Conservation (phyloP, 2,329 filamentous ascomycete genomes). For the Apiospora aurea region DNA sequence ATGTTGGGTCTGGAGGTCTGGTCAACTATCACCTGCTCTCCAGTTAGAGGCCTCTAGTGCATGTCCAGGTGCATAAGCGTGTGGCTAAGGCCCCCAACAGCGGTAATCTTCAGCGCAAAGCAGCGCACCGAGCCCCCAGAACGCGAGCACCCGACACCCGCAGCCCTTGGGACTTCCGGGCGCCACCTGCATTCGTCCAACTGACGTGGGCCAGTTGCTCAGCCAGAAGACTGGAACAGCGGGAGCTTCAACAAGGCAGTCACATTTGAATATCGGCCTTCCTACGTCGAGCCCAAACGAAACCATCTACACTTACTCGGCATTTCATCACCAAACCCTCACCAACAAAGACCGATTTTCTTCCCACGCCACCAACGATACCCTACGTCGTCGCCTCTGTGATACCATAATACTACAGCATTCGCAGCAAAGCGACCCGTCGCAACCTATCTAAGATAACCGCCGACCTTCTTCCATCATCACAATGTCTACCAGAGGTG, state of each 20-base stretch:
- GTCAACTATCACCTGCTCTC: not conserved
- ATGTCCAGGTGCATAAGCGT: not conserved
- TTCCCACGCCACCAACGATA: not conserved
- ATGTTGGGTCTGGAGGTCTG: not conserved
- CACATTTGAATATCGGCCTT: constrained; percentile 14
- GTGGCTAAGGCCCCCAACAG: constrained; percentile 1
- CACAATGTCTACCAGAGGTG: constrained; percentile 86
- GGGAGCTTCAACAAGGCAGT: constrained; percentile 20
- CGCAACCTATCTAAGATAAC: not conserved
- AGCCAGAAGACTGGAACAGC: constrained; percentile 20
- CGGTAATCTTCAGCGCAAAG: constrained; percentile 16
- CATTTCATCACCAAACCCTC: constrained; percentile 15
- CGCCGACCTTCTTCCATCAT: constrained; percentile 24
- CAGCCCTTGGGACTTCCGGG: constrained; percentile 5
- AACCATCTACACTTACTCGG: constrained; percentile 15
- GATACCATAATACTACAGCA: constrained; percentile 9
- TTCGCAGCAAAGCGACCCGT: constrained; percentile 7
- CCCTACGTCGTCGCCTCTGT: not conserved
- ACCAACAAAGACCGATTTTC: constrained; percentile 7
- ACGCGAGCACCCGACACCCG: not conserved
- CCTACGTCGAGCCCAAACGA: constrained; percentile 15
- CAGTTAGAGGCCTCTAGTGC: constrained; percentile 2
- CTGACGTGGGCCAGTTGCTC: constrained; percentile 21
- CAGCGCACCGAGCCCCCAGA: constrained; percentile 11
- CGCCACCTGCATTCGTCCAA: constrained; percentile 19